Conservation (phyloP, 169 alveolate genomes). For the Plasmodium sp. region DNA sequence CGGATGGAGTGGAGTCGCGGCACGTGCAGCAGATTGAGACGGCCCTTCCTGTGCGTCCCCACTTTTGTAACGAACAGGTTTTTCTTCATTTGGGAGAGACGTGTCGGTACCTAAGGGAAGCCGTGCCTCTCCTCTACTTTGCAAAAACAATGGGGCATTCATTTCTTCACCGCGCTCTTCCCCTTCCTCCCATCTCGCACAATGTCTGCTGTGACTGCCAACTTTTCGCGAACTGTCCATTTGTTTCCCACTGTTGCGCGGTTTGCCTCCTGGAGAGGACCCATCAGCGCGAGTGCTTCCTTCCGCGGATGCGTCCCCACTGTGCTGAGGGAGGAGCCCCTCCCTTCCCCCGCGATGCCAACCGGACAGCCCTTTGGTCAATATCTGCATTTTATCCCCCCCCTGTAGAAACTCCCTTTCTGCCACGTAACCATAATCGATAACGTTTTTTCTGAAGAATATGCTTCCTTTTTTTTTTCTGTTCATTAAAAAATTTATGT, state of each 20-base stretch:
- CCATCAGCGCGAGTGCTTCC: neutral
- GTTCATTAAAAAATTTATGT: conserved; percentile 32
- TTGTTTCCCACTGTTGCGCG: neutral
- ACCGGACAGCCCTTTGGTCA: neutral
- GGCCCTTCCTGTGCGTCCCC: neutral
- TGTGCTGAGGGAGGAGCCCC: neutral
- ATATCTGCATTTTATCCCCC: conserved; percentile 26
- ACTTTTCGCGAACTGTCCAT: neutral
- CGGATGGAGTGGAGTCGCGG: conserved; percentile 8
- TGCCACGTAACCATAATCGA: conserved; percentile 11
- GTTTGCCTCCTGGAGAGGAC: neutral
- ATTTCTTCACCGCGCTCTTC: neutral
- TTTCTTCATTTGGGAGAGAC: neutral
- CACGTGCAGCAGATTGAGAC: neutral
- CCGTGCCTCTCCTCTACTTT: neutral
- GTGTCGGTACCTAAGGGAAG: neutral
- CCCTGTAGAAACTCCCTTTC: conserved; percentile 39
- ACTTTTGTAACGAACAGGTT: neutral
- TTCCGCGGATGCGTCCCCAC: neutral
- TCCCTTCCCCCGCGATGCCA: neutral
- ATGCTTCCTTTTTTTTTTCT: conserved; percentile 51
- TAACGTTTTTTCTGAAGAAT: conserved; percentile 56
- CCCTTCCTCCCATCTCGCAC: neutral
- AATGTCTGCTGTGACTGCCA: neutral
- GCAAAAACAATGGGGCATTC: neutral